Conservation (phyloP, 169 alveolate genomes). For the Ichthyophthirius multifiliis region DNA sequence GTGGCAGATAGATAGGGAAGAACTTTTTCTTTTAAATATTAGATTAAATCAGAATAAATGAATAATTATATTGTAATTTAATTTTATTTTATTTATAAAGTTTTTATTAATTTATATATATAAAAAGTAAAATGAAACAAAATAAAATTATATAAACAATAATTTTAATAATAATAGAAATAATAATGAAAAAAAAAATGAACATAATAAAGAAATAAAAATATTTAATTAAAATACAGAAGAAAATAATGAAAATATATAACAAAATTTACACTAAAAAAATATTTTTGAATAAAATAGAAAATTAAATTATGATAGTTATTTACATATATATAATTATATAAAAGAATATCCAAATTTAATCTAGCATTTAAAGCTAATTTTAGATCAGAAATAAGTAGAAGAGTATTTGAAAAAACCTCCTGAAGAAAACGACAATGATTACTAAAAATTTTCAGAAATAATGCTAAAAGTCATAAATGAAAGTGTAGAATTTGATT, state of each 20-base stretch:
- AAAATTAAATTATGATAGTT: neutral
- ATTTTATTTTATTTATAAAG: neutral
- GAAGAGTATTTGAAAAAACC: neutral
- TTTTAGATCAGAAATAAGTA: neutral
- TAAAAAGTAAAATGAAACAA: neutral
- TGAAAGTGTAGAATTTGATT: neutral
- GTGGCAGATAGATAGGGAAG: constrained; percentile 6
- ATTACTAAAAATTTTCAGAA: neutral
- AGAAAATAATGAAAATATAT: neutral
- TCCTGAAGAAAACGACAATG: neutral
- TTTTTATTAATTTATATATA: neutral
- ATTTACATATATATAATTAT: neutral
- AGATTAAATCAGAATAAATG: neutral
- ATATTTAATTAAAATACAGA: too few relatives aligned
- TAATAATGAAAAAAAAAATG: neutral
- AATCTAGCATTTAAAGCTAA: neutral
- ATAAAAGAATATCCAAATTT: neutral
- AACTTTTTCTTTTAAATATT: neutral
- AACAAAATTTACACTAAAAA: neutral
- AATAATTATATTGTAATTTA: neutral
- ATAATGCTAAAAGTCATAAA: neutral
- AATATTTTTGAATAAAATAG: neutral
- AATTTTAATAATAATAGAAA: neutral
- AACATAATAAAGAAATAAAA: neutral
- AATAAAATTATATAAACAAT: neutral